Base-by-base conservation (phyloP, 805 yeast genomes). In the Tetrapisispora fleetii region DNA sequence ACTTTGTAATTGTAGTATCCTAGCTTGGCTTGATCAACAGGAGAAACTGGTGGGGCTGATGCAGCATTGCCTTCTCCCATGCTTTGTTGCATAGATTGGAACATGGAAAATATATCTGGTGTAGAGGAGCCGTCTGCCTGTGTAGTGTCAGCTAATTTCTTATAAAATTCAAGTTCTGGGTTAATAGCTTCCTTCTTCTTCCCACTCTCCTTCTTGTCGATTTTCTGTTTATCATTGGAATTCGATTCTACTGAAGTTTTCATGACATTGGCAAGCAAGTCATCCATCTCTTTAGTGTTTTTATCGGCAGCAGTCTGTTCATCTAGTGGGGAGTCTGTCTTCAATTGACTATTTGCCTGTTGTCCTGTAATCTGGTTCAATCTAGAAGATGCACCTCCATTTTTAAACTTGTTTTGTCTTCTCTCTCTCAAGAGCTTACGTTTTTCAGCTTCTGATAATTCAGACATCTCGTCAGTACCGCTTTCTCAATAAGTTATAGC, bases 321-420 rank as follows among this genome's bases (percentile, higher is more conserved):
- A 39, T 60, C 68, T 30, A 66, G 45, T 16, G 70, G 67, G 11
- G 72, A 64, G 16, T 61, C 66, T 3, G 71, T 54, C 5, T 69
- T 60, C 46, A 72, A 52, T 21, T 59, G 63, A 38, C 75, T 67
- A 19, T 33, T 32, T 42, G 64, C 65, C 24, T 64, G 62, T 19
- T 65, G 59, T 2, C 75, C 76, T 1, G 75, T 66, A 48, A 75
- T 75, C 48, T 71, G 73, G 52, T 74, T 77, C 56, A 82, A 63
- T 51, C 88, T 67, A 19, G 70, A 70, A 3, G 77, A 58, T 19
- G 80, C 83, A 42, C 74, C 75, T 4, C 82, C 81, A 52, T 73
- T 71, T 45, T 70, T 65, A 70, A 81, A 72, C 59, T 80, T 81
- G 52, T 83, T 81, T 40, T 77, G 81, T 58, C 88, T 73, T 59